Evolutionary conservation across 2,329 filamentous ascomycete species (phyloP), one percentile per base, ranked within the genome.

Genomic region (Helicocarpus griseus): DNA sequence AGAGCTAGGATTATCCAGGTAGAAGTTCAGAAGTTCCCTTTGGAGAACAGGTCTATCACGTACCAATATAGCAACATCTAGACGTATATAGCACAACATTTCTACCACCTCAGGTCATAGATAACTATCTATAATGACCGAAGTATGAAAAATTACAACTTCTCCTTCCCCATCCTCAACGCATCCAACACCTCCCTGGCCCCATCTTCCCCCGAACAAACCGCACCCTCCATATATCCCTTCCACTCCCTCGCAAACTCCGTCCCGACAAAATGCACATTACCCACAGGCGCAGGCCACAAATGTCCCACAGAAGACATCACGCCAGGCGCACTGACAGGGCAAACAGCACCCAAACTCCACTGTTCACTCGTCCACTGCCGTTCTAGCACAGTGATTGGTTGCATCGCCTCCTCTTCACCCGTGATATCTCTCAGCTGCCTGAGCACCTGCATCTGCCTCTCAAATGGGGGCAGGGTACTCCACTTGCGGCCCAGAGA

Each of bases 151-250:
- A 35, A 35, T 35, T 14, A 35, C 31, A 35, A 14, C 31, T 35
- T 35, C n/a, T 9, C 31, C 31, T 14, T 35, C 8, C 9, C 3
- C 21, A 9, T 17, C 38, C 19, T 57, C 13, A 74, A 54, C 5
- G 75, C 71, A 57, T 78, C 73, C 33, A 63, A 60, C 0, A 58
- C 58, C 40, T 60, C 58, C 9, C 44, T 44, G 8, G 75, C 77
- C 3, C 69, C 77, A n/a, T 72, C 63, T 53, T 77, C 65, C 1
- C 78, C 78, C 22, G 68, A 73, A 2, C 72, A 58, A 17, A 80
- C 64, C 0, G 78, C 78, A 4, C 78, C 78, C 53, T 81, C 77
- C 76, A 81, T 79, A 57, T 79, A 80, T 0, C 78, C 78, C 51
- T 74, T 75, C 77, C 78, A 81, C 47, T 74, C 71, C 1, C 59